Evolutionary conservation across 2,329 filamentous ascomycete species (phyloP), one percentile per base, ranked within the genome.

Genomic region (Stemphylium vesicarium): DNA sequence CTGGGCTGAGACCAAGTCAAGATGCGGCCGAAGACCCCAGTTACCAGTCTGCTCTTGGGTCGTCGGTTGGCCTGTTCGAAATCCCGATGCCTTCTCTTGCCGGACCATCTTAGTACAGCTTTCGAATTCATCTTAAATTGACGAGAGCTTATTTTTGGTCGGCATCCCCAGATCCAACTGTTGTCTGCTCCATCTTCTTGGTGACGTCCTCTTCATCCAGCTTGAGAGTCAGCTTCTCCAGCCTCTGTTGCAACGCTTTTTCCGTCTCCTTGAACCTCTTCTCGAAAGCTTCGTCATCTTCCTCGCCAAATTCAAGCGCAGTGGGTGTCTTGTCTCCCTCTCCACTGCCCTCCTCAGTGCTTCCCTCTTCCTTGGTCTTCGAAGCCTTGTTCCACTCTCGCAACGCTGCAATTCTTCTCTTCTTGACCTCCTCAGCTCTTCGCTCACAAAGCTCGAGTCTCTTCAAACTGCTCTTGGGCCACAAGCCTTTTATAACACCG

Each of bases 211-310:
- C 45, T 35, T 66, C 58, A 9, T 50, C 56, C 12, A 71, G 41
- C 37, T 71, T 74, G 20, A 70, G 13, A 9, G 55, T 71, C 36
- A 74, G 51, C 40, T 64, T 66, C 37, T 71, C 71, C 38, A 74
- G 37, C 20, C 71, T 54, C 41, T 72, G 66, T 26, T 65, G 63
- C 35, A 74, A 47, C 10, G 57, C 60, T 41, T 49, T 67, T 52
- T 74, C 70, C 11, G 63, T 66, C 50, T 70, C 70, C 3, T 47
- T 49, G 42, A 61, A 68, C 12, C 60, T 60, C 54, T 50, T 63
- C 39, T 72, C 71, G 40, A 71, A 72, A 11, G 66, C 70, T 31
- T 72, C 68, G 13, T 70, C 69, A 18, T 68, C 63, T n/a, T 69
- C 66, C 0, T 50, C 54, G 2, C 36, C 53, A 18, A 55, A 48